These are phyloP conservation scores for Agaricus subrufescens DNA, from an alignment of 768 basidiomycete species.

Conservation along the genomic window DNA sequence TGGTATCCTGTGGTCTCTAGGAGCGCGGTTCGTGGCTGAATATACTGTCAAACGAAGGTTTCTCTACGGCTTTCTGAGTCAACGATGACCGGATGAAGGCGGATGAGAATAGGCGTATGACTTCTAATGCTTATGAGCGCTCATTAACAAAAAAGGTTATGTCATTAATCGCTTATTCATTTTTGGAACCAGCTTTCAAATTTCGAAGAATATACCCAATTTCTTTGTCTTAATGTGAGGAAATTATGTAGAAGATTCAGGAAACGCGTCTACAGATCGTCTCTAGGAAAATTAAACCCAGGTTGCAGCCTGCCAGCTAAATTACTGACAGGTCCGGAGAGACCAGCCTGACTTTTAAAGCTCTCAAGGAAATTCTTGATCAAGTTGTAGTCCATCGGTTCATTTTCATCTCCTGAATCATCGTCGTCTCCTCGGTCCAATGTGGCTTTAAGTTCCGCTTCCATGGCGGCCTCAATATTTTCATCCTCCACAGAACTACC, in stretches of 20 bases:
- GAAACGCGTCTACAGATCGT: constrained; percentile 35
- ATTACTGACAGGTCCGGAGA: constrained; percentile 89
- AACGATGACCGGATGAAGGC: too few species aligned
- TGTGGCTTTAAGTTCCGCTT: constrained; percentile 70
- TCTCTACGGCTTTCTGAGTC: too few species aligned
- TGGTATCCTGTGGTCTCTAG: background rate
- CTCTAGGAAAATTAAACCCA: constrained; percentile 70
- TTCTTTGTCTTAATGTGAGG: too few species aligned
- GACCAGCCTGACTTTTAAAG: constrained; percentile 87
- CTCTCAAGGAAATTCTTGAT: constrained; percentile 98
- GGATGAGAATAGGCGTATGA: background rate
- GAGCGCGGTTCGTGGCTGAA: background rate
- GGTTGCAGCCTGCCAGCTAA: constrained; percentile 80
- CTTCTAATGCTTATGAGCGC: too few species aligned
- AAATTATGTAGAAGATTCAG: background rate
- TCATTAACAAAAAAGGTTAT: background rate
- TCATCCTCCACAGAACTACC: constrained; percentile 13
- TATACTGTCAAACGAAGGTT: background rate
- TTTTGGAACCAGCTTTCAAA: too few species aligned
- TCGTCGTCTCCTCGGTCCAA: constrained; percentile 47
- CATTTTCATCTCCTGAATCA: constrained; percentile 52
- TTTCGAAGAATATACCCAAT: too few species aligned
- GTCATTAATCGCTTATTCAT: constrained; percentile 3
- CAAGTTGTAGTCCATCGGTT: constrained; percentile 74
- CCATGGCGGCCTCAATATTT: constrained; percentile 86